Evolutionary conservation across 768 basidiomycete species (phyloP), one percentile per base, ranked within the genome.

Genomic region (Russula griseocarnosa): DNA sequence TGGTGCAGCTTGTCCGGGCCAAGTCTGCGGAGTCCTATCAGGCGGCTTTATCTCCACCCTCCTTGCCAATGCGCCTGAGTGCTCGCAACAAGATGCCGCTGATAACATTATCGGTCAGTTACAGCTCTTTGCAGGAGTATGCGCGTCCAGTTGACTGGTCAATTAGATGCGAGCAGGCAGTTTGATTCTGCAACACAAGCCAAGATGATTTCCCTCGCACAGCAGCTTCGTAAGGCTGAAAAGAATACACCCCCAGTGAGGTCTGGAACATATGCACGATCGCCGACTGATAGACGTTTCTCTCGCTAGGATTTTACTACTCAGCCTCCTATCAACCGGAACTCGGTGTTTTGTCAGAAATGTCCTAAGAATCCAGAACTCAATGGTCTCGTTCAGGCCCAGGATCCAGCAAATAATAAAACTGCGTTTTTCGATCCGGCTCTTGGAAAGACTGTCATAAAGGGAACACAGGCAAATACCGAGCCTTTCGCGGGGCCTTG

Each of bases 161-260:
- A 5, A 46, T 47, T 44, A 84, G 83, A 84, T 71, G 80, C 80
- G 2, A 79, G 79, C 69, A 76, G 73, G 67, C 79, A 83, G 64
- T 83, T 84, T 60, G 79, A 83, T 66, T 77, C 72, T 36, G 73
- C 78, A 9, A 83, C 82, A 3, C 78, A 80, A 62, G 74, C 75
- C 5, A 79, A 76, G 55, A 83, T 84, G 82, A 76, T 84, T 61
- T 75, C 76, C 11, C 73, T 83, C 52, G 84, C 83, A 18, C 66
- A 76, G 11, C 79, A 82, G 69, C 83, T 82, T 69, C 80, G 83
- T 52, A 80, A 83, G 66, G 77, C 71, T 0, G 84, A 84, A 75
- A 85, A 83, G 76, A 84, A 85, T 71, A 83, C 83, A 1, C 82
- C 81, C 68, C 82, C 82, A 44, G 82, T 82, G 67, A 58, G 60